phyloP scores from a whole-genome alignment of 441 rosid species.

The Populus tomentosa region DNA sequence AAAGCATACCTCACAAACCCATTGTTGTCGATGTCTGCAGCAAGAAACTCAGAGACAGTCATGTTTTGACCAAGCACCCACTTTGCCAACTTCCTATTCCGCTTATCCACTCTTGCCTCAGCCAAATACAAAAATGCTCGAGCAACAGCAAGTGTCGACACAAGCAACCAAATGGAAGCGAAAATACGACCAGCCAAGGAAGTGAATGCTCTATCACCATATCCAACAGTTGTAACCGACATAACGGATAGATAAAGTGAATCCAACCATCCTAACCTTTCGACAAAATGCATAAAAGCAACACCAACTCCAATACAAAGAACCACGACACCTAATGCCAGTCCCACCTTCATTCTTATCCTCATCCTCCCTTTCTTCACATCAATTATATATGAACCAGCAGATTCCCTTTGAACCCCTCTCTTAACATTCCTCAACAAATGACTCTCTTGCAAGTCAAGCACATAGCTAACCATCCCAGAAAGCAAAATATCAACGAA shows the following conservation, averaged over 20 bases:
- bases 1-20: constrained; percentile 69
- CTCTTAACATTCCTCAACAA: constrained; percentile 54
- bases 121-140: constrained; percentile 75
- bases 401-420: constrained; percentile 30
- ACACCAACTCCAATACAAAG: constrained; percentile 78
- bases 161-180: constrained; percentile 86
- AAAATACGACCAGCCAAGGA: constrained; percentile 68
- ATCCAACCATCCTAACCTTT: constrained; percentile 82
- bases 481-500: constrained; percentile 72
- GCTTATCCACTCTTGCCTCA: constrained; percentile 88
- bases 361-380: constrained; percentile 95
- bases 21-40: constrained; percentile 81
- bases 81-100: constrained; percentile 73
- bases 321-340: constrained; percentile 85
- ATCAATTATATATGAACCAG: constrained; percentile 63
- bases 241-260: constrained; percentile 84
- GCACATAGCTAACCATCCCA: constrained; percentile 83
- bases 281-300: constrained; percentile 76
- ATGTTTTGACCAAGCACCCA: constrained; percentile 82
- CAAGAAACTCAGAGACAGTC: constrained; percentile 89
- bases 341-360: constrained; percentile 89
- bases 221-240: constrained; percentile 96
- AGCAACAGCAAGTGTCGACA: constrained; percentile 84
- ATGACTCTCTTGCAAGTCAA: constrained; percentile 88
- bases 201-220: constrained; percentile 70